Base-by-base conservation (phyloP, 805 yeast genomes). In the Kluyveromyces aestuarii region DNA sequence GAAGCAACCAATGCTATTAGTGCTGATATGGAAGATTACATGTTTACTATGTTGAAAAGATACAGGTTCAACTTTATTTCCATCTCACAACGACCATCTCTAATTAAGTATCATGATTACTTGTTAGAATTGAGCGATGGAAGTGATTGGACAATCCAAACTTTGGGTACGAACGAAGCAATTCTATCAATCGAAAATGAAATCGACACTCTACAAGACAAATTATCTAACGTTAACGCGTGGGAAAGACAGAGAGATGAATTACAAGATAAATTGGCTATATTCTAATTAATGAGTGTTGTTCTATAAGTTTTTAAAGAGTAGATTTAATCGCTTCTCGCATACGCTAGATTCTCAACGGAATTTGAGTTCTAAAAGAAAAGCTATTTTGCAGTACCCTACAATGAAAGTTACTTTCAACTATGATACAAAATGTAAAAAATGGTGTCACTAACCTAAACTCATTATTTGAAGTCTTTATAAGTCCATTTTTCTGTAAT, bases 1-100 rank as follows among this genome's bases (percentile, higher is more conserved):
- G 97, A 89, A 67, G 86, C 95, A n/a, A 89, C 97, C 4, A 87
- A 88, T 62, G 96, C 97, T 1, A 89, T 89, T 11, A 80, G 88
- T 46, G 83, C 83, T 42, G 97, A 89, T 65, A 87, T 85, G 65
- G 97, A 89, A 64, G 96, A 90, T 54, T 79, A 81, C 50, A 71
- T 89, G 46, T 89, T 88, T 67, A 95, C 87, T 60, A 64, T 82
- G 53, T 73, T 89, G 66, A 84, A 80, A 58, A 72, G 69, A 48
- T 81, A 81, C 58, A 76, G 79, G 41, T 84, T 87, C 63, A 84
- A 95, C 1, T 79, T 86, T 54, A 79, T 89, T 48, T 87, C 96
- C 1, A 77, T 89, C 50, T 78, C 87, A 27, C 96, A 89, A 63
- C 76, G 96, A 44, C 91, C 95, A 30, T 73, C 87, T 40, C 72